Evolutionary conservation across 2,329 filamentous ascomycete genomes (phyloP).

Genomic region (Talaromyces sp.): DNA sequence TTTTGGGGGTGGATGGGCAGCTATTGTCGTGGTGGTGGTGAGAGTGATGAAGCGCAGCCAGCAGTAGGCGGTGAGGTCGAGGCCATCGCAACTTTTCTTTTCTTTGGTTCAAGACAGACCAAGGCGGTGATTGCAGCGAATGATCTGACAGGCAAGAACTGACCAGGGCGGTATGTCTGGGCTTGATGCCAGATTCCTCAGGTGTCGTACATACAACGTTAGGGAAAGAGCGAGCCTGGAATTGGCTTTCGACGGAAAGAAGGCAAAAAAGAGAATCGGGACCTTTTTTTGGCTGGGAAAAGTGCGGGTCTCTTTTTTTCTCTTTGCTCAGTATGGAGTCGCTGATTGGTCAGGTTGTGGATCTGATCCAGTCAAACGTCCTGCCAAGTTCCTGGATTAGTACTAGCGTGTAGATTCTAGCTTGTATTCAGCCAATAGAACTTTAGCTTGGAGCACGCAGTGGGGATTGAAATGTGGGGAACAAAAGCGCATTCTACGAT

Average conservation of each 20-base stretch:
- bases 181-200: not conserved
- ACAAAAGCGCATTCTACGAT: not conserved
- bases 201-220: not conserved
- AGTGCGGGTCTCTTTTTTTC: slow-evolving; percentile 2
- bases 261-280: slow-evolving; percentile 2
- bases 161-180: no score
- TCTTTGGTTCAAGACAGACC: not conserved
- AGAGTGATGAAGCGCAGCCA: slow-evolving; percentile 19
- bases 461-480: not conserved
- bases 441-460: not conserved
- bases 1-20: slow-evolving; percentile 14
- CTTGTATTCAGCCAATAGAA: not conserved
- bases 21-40: slow-evolving; percentile 9
- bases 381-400: not conserved
- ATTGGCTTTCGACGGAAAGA: not conserved
- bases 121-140: slow-evolving; percentile 7
- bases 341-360: not conserved
- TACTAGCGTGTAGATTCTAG: not conserved
- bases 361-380: not conserved
- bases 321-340: not conserved
- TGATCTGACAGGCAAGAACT: not conserved
- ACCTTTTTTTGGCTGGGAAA: not conserved
- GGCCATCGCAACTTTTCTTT: slow-evolving; percentile 18
- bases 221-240: not conserved
- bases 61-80: slow-evolving; percentile 20